phyloP scores from a whole-genome alignment of 495 filamentous ascomycete genomes.

The Parathielavia hyrcaniae region DNA sequence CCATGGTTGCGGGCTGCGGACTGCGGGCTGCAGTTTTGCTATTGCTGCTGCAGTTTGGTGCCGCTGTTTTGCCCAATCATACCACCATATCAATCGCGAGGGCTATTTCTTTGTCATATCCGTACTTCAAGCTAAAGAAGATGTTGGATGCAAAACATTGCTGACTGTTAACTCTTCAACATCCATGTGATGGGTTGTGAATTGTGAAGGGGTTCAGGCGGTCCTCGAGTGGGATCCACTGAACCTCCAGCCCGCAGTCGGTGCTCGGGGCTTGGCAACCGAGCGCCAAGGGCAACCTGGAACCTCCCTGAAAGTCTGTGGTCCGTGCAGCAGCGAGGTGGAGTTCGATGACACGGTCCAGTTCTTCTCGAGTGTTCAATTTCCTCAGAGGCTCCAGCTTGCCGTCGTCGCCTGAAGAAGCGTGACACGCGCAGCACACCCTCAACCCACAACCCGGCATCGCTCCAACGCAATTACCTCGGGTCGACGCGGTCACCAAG shows the following conservation, averaged over 20 bases:
- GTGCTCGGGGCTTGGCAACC: neutral
- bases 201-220: too few species aligned
- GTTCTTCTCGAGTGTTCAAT: neutral
- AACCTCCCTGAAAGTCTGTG: too few species aligned
- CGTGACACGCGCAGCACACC: slow-evolving; percentile 4
- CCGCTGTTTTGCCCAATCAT: neutral
- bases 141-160: neutral
- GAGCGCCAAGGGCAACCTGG: neutral
- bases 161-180: too few species aligned
- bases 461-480: neutral
- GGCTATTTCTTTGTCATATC: too few species aligned
- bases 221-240: too few species aligned
- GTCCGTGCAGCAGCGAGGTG: too few species aligned
- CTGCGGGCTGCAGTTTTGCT: neutral
- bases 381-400: neutral
- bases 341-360: too few species aligned
- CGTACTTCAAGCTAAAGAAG: neutral
- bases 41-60: neutral
- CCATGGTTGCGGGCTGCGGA: neutral
- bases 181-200: too few species aligned
- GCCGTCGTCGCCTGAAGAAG: neutral
- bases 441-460: neutral
- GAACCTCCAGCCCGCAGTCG: neutral
- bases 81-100: neutral
- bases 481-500: neutral